Percentiles rank a stretch among this genome's conserved stretches.
Evolutionary conservation across 768 basidiomycete genomes (phyloP).

Genomic region (Rhodosporidiobolus odoratus): DNA sequence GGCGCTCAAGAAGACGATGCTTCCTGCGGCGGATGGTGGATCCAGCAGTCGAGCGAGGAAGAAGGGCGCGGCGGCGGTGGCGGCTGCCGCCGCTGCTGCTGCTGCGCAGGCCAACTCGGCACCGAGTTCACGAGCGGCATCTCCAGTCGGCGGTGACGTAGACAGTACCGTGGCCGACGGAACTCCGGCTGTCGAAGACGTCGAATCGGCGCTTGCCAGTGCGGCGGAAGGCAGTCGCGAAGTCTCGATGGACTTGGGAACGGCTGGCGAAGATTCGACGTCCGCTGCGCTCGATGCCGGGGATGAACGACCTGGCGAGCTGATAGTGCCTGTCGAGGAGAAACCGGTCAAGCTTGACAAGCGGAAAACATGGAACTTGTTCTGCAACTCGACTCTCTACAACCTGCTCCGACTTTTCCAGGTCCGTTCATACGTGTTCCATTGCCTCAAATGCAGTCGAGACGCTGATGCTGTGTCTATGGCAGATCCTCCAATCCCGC

Average conservation of each 20-base stretch:
- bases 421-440: conserved; percentile 52
- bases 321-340: conserved; percentile 18
- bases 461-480: neutral
- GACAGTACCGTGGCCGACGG: conserved; percentile 26
- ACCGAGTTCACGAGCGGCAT: conserved; percentile 19
- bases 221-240: neutral
- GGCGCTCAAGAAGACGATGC: conserved; percentile 67
- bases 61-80: conserved; percentile 32
- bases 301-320: neutral
- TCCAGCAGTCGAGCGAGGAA: conserved; percentile 45
- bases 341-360: neutral
- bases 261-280: neutral
- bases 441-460: neutral
- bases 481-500: conserved; percentile 80
- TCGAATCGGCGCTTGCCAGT: neutral
- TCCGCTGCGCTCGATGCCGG: neutral
- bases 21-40: conserved; percentile 40
- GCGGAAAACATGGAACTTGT: conserved; percentile 54
- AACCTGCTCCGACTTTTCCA: conserved; percentile 80
- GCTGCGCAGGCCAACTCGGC: too few species aligned
- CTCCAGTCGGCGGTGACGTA: conserved; percentile 15
- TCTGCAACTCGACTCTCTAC: conserved; percentile 89
- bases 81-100: conserved; percentile 15
- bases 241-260: conserved; percentile 1
- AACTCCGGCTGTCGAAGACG: conserved; percentile 1